Evolutionary conservation across 768 basidiomycete species (phyloP), one percentile per base, ranked within the genome.

Genomic region (Chiua virens): DNA sequence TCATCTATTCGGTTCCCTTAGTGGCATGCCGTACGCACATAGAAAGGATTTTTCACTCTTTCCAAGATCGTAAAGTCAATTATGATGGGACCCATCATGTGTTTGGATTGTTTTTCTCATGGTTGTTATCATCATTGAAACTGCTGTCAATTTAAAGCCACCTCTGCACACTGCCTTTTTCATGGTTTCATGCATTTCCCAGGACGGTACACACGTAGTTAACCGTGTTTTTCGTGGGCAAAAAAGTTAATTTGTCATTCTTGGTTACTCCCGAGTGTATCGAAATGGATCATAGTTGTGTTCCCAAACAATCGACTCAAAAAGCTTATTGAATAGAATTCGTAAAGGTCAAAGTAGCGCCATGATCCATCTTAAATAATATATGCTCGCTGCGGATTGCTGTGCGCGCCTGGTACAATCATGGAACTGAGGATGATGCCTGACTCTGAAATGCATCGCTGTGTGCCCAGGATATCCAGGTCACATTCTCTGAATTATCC

Each of bases 1-100:
- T 67, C 68, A 68, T 55, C 61, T 67, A 67, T 67, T 66, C 54
- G 58, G 53, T 54, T 39, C 15, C 21, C 45, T 59, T 58, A 15
- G 35, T 67, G 42, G 57, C 48, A 64, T 60, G 58, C 52, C 56
- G 65, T 47, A 54, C 59, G 54, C 61, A 62, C 55, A 51, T 69
- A 69, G 57, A 64, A 34, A 43, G 52, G 32, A 32, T 38, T 22
- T 37, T 49, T 41, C 17, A 42, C 34, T 18, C n/a, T 38, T 36
- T 49, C 35, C 48, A 45, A 28, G 35, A 36, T 51, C 18, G n/a
- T 45, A 42, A 49, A 41, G 17, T 58, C 47, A 42, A 34, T 59
- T 52, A 53, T 46, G 42, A 49, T 50, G 39, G 58, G 56, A 23
- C 5, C 4, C 22, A 46, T 56, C 38, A 41, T 49, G 56, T 51